Percentiles rank a stretch among this genome's conserved stretches.
Conservation (phyloP, 1,139 yeast species). For the Lodderomyces parapsilosis region DNA sequence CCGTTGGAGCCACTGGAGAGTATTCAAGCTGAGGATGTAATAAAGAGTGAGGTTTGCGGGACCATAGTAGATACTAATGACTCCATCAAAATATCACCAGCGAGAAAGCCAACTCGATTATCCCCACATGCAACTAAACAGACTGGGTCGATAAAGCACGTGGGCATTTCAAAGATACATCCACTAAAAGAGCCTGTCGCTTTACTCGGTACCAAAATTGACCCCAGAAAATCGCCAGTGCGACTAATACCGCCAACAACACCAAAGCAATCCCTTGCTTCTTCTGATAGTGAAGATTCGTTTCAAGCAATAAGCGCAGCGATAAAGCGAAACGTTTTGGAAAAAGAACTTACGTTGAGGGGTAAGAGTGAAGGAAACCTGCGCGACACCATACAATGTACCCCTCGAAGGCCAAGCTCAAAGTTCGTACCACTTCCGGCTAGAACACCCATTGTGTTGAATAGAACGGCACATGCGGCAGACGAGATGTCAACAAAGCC, state of each 20-base stretch:
- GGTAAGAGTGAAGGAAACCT: not conserved
- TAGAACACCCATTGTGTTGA: slow-evolving; percentile 33
- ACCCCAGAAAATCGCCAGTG: not conserved
- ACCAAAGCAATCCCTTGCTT: not conserved
- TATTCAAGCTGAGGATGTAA: too few relatives aligned
- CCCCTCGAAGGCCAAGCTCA: slow-evolving; percentile 35
- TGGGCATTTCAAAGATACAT: too few relatives aligned
- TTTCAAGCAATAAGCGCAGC: slow-evolving; percentile 40
- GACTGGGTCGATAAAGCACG: too few relatives aligned
- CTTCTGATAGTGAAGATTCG: slow-evolving; percentile 18
- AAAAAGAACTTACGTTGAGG: slow-evolving; percentile 17
- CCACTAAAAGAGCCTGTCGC: too few relatives aligned
- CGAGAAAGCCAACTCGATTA: not conserved
- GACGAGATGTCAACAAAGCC: not conserved
- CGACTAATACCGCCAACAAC: not conserved
- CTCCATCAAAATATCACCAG: too few relatives aligned
- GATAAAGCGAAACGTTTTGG: slow-evolving; percentile 39
- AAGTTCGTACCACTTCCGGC: slow-evolving; percentile 41
- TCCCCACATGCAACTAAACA: too few relatives aligned
- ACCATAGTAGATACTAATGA: too few relatives aligned
- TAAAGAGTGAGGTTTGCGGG: too few relatives aligned
- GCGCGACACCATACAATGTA: slow-evolving; percentile 15
- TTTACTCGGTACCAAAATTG: too few relatives aligned
- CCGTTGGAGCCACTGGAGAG: not conserved
- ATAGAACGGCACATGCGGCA: not conserved